phyloP scores from a whole-genome alignment of 2,329 filamentous ascomycete genomes.

The Nemania sp. region DNA sequence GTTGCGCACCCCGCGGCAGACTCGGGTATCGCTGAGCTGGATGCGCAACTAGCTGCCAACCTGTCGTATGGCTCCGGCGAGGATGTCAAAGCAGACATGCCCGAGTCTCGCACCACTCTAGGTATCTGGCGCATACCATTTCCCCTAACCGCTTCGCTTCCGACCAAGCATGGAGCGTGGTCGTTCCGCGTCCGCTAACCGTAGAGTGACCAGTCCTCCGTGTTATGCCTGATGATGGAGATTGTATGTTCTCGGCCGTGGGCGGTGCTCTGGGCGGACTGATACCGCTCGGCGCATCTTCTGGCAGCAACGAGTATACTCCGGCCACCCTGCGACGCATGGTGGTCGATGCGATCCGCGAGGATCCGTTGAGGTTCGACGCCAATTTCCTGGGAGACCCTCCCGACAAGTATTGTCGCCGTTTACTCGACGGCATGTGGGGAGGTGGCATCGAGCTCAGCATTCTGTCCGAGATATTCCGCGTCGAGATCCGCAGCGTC shows the following conservation, averaged over 20 bases:
- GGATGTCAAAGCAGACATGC: slow-evolving; percentile 54
- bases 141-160: neutral
- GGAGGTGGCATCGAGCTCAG: slow-evolving; percentile 89
- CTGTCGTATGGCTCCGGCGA: slow-evolving; percentile 43
- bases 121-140: slow-evolving; percentile 40
- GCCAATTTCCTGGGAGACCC: slow-evolving; percentile 75
- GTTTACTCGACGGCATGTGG: slow-evolving; percentile 85
- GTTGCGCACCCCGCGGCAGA: slow-evolving; percentile 1
- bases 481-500: slow-evolving; percentile 27
- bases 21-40: neutral
- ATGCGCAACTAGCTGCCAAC: slow-evolving; percentile 16
- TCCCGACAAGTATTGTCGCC: slow-evolving; percentile 76
- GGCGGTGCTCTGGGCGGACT: slow-evolving; percentile 73
- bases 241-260: slow-evolving; percentile 89
- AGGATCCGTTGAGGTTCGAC: slow-evolving; percentile 72
- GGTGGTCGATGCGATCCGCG: slow-evolving; percentile 78
- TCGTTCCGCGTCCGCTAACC: slow-evolving; percentile 2
- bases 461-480: slow-evolving; percentile 65
- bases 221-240: slow-evolving; percentile 97
- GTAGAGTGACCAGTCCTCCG: slow-evolving; percentile 64
- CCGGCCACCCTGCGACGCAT: slow-evolving; percentile 64
- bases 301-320: slow-evolving; percentile 10
- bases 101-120: slow-evolving; percentile 55
- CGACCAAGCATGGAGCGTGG: no score
- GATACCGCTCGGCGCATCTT: slow-evolving; percentile 6